Base-by-base conservation (phyloP, 345 rosid genomes). In the rapeseed (Brassica napus) region DNA sequence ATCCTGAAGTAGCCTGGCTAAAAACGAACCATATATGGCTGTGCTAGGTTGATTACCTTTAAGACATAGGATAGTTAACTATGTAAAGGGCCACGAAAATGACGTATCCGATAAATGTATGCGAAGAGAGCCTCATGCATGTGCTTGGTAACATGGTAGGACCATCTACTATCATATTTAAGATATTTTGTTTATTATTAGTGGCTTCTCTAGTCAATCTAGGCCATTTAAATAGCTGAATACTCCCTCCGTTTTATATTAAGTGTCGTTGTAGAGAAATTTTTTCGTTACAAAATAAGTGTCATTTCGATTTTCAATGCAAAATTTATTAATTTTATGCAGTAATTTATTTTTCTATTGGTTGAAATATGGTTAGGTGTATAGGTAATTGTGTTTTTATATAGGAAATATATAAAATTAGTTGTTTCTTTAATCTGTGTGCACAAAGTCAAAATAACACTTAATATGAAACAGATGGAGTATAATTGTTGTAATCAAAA, bases 111-210 rank as follows among this genome's bases (percentile, higher is more conserved):
- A 24, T 60, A 61, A 47, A 60, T 68, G 78, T 74, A 68, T 68
- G 78, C 68, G 78, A 62, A 15, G 44, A 49, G 57, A 73, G 65
- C 59, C 8, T 60, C 67, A 68, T 35, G 58, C 82, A 73, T 79
- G 82, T 79, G 78, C 74, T 68, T 54, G 18, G 57, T 79, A 79
- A 79, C 82, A 79, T 79, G 82, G 74, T 79, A 79, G 82, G 82
- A 16, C 70, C 73, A 59, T 30, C 21, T 7, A 54, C 28, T 60
- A 12, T 4, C 74, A 74, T 26, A 44, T 44, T 44, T 49, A 49
- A 8, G 16, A 54, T 49, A 5, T 49, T 14, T 49, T n/a, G 5
- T 49, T 49, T n/a, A n/a, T n/a, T 49, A 21, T 21, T 0, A 5
- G 57, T 49, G 57, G 15, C 57, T 49, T 49, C 54, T 47, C 57